Base-by-base conservation (phyloP, 148 eudicot species). In the Heliamphora exappendiculata region DNA sequence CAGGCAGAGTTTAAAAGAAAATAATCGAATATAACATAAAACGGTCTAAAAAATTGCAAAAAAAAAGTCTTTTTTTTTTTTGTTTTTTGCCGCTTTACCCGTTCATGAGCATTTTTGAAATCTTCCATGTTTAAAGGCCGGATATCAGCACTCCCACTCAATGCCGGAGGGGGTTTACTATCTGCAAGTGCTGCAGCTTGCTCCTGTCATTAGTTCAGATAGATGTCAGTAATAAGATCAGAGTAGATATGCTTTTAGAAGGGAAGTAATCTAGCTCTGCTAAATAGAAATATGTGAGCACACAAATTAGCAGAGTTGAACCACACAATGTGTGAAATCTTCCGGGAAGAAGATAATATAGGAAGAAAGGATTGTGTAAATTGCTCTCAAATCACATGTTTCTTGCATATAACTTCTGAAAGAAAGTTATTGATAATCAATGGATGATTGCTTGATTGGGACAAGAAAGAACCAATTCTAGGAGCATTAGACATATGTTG, bases 131-230 rank as follows among this genome's bases (percentile, higher is more conserved):
- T 79, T 67, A 79, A 67, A 74, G 82, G 68, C 37, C 82, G 66
- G 28, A 79, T 74, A 68, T 79, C 82, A 29, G 78, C 71, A 74
- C 82, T 73, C 47, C 73, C 77, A 53, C 81, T 79, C 55, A 73
- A 42, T 36, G 97, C 86, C 37, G 97, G 98, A 81, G 87, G 80
- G 74, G 93, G 82, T 84, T 72, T 89, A 62, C 92, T 89, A 80
- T 90, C 98, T 54, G 91, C 91, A 74, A 86, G 67, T 77, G 99
- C 99, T 16, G 87, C 82, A 55, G 80, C 88, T 75, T 54, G 84
- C 79, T 93, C 99, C 99, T 96, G 90, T 63, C 57, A 81, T 75
- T 76, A 82, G 50, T 67, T 49, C 78, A 82, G 76, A 28, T 37
- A 28, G 55, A 19, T 36, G 24, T 42, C 37, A 69, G 19, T 54